Evolutionary conservation across 164 flowering plant species (phyloP), one percentile per base, ranked within the genome.

Genomic region (grape (Vitis vinifera)): DNA sequence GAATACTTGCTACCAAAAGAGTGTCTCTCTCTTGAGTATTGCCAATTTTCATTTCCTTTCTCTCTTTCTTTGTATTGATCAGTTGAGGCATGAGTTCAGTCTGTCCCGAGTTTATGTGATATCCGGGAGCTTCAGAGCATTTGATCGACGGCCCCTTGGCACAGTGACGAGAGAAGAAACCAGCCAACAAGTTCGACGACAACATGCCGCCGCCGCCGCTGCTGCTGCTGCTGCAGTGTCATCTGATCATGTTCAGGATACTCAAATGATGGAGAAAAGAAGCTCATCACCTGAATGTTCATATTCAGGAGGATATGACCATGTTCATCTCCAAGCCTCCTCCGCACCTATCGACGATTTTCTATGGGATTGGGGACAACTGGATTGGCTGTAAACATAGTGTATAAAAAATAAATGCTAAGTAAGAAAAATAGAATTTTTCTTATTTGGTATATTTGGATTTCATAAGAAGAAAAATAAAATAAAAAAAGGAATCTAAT

Each of bases 81-180:
- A 90, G 94, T 70, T 88, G 69, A 80, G 88, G 76, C 78, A 75
- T 61, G 97, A 88, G 76, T 72, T 87, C 70, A 82, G 89, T 59
- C 9, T 91, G 51, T 89, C 91, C 63, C 84, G 97, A 27, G 81
- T 91, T 49, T 91, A 91, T 61, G 80, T 84, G 59, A 75, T 74
- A 37, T 86, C 91, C 2, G 92, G 91, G 53, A 78, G 78, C 66
- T 75, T 71, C 62, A 73, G 88, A 65, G 84, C 92, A 30, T 91
- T 91, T 55, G 97, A 91, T 72, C 85, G 94, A 23, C 89, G 94
- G 6, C 94, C 92, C 9, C 13, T 72, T 1, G 79, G 65, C 58
- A 23, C 62, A n/a, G 63, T 47, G 27, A 23, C 55, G 9, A 74
- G 57, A 16, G 69, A 64, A 31, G 44, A 31, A 4, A 31, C 44